Evolutionary conservation across 1,284 basidiomycete genomes (phyloP).

Genomic region (Dichomitus squalens): DNA sequence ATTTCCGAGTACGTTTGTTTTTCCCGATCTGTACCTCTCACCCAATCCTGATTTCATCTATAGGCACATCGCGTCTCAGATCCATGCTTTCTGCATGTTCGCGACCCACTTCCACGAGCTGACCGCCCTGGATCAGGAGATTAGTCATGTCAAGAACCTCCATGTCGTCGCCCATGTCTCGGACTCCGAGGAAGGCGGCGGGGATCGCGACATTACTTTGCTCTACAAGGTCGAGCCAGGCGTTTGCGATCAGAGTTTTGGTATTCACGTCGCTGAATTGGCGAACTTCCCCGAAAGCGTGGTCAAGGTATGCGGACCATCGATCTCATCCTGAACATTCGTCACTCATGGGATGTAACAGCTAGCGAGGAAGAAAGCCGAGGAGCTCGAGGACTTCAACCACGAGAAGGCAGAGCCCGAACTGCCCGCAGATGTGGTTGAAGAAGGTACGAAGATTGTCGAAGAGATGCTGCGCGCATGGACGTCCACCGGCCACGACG

Average conservation of each 20-base stretch:
- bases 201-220: slow-evolving; percentile 88
- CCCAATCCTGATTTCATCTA: background rate
- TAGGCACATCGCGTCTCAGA: slow-evolving; percentile 91
- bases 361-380: slow-evolving; percentile 94
- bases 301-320: slow-evolving; percentile 74
- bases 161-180: slow-evolving; percentile 96
- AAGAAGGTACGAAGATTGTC: slow-evolving; percentile 82
- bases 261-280: slow-evolving; percentile 96
- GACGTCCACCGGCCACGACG: slow-evolving; percentile 48
- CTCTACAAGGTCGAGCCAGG: slow-evolving; percentile 96
- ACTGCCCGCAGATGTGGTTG: slow-evolving; percentile 62
- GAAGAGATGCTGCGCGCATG: slow-evolving; percentile 82
- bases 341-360: slow-evolving; percentile 33
- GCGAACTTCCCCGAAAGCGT: slow-evolving; percentile 97
- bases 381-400: slow-evolving; percentile 94
- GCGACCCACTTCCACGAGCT: slow-evolving; percentile 99
- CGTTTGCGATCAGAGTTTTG: slow-evolving; percentile 95
- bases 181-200: slow-evolving; percentile 52
- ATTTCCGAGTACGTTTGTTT: slow-evolving; percentile 82
- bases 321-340: background rate
- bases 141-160: slow-evolving; percentile 89
- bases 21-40: background rate
- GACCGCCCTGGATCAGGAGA: slow-evolving; percentile 87
- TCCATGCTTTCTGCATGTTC: slow-evolving; percentile 93
- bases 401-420: slow-evolving; percentile 43